A percentile compares a stretch with the other conserved stretches of the same genome.
Conservation (phyloP, 768 basidiomycete species). For the Boletus rubroflammeus region DNA sequence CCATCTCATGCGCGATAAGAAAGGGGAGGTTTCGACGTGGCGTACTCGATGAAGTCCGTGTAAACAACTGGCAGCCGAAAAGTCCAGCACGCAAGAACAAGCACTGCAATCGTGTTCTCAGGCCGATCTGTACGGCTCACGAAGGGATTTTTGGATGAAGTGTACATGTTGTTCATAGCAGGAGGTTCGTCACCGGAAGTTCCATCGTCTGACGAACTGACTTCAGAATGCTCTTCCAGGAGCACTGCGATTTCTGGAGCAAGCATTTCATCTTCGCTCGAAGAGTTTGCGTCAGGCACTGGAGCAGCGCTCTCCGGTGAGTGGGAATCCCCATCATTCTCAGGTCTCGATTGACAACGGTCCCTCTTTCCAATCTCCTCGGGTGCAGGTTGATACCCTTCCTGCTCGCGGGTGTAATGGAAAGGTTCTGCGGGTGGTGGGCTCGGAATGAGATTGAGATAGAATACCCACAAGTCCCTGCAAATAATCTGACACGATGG, state of each 20-base stretch:
- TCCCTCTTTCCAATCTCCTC: constrained; percentile 2
- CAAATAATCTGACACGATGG: constrained; percentile 53
- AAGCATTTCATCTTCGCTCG: constrained; percentile 24
- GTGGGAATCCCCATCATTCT: constrained; percentile 15
- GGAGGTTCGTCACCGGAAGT: constrained; percentile 15
- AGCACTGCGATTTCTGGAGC: constrained; percentile 39
- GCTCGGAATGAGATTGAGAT: constrained; percentile 58
- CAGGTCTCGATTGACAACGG: constrained; percentile 5
- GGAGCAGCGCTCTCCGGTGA: constrained; percentile 8
- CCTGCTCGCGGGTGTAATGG: constrained; percentile 41
- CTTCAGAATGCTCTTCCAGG: constrained; percentile 37
- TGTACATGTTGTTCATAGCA: constrained; percentile 3
- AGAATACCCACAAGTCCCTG: constrained; percentile 76
- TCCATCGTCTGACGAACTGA: constrained; percentile 30
- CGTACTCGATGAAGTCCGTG: constrained; percentile 71
- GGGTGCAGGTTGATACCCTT: constrained; percentile 12
- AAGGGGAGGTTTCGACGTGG: background rate
- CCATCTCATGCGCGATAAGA: background rate
- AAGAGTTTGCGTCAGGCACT: constrained; percentile 8
- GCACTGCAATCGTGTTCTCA: constrained; percentile 57
- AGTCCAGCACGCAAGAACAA: constrained; percentile 76
- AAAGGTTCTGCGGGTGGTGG: constrained; percentile 63
- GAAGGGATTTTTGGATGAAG: constrained; percentile 12
- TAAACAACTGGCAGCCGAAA: constrained; percentile 74
- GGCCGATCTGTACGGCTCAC: constrained; percentile 37